phyloP scores from a whole-genome alignment of 371 early-diverging fungal species.

The Lichtheimia ramosa region DNA sequence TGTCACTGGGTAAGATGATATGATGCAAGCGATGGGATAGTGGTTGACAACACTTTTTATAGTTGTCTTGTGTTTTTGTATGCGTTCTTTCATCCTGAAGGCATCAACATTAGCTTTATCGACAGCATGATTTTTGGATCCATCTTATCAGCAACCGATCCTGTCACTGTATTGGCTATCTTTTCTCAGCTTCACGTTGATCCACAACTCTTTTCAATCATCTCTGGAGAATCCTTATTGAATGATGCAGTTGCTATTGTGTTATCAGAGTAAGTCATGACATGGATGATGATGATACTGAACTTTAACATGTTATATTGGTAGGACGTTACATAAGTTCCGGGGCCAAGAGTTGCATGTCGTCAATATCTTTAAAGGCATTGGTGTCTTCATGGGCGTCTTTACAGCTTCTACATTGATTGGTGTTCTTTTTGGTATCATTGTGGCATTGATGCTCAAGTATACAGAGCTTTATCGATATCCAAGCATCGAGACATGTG shows the following conservation, averaged over 20 bases:
- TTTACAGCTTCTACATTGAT: constrained; percentile 83
- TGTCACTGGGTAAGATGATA: constrained; percentile 72
- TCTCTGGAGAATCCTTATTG: constrained; percentile 92
- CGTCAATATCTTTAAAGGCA: constrained; percentile 69
- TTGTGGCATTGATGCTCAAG: constrained; percentile 80
- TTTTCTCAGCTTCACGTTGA: constrained; percentile 92
- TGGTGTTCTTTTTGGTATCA: constrained; percentile 77
- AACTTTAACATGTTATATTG: neutral
- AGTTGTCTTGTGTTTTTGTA: constrained; percentile 71
- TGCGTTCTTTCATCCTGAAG: constrained; percentile 70
- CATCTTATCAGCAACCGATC: constrained; percentile 94
- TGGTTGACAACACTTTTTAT: neutral
- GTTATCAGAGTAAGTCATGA: constrained; percentile 69
- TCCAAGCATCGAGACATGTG: constrained; percentile 80
- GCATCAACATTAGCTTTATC: constrained; percentile 66
- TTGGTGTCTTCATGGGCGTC: constrained; percentile 75
- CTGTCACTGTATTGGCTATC: constrained; percentile 92
- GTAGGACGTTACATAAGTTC: constrained; percentile 78
- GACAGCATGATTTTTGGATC: constrained; percentile 93
- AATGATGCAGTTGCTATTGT: constrained; percentile 97
- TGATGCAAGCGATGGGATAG: neutral
- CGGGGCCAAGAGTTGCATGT: constrained; percentile 76
- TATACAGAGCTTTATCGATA: constrained; percentile 74
- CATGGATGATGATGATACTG: neutral
- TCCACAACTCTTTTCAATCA: constrained; percentile 88